These are phyloP conservation scores for Artemisia tridentata DNA, from an alignment of 129 eudicot genomes.

Conservation along the genomic window DNA sequence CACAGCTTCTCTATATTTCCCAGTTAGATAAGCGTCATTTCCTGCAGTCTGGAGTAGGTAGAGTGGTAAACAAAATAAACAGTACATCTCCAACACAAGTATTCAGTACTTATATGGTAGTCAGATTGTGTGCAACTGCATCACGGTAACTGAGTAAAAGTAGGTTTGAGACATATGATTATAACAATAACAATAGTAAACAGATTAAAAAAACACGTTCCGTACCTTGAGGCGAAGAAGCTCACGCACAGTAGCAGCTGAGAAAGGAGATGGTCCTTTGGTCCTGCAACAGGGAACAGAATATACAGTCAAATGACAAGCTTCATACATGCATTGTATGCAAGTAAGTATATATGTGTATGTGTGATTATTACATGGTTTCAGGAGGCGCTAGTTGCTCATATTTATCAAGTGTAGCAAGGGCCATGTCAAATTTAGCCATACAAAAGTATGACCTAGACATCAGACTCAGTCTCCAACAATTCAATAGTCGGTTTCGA, in stretches of 20 bases:
- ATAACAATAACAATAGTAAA: not conserved
- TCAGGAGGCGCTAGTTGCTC: slow-evolving; percentile 36
- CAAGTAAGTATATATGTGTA: not conserved
- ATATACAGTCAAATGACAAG: slow-evolving; percentile 7
- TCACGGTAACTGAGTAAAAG: not conserved
- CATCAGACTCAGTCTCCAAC: slow-evolving; percentile 75
- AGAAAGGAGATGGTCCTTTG: slow-evolving; percentile 36
- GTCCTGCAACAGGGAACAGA: slow-evolving; percentile 25
- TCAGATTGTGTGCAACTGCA: not conserved
- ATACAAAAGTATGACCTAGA: slow-evolving; percentile 59
- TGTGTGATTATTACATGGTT: slow-evolving; percentile 40
- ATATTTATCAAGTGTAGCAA: slow-evolving; percentile 57
- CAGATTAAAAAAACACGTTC: not conserved
- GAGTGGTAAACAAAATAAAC: not conserved
- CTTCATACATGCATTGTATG: slow-evolving; percentile 1
- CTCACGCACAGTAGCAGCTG: slow-evolving; percentile 59
- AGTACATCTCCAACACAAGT: not conserved
- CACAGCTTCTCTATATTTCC: slow-evolving; percentile 70
- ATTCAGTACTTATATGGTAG: not conserved
- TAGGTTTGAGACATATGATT: not conserved
- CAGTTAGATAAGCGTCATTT: slow-evolving; percentile 70
- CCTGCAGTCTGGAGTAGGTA: slow-evolving; percentile 59
- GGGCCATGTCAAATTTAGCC: slow-evolving; percentile 80
- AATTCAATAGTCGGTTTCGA: slow-evolving; percentile 28
- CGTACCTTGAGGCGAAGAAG: slow-evolving; percentile 73